These are phyloP conservation scores for Allium fistulosum DNA, from an alignment of 106 monocot species.

Conservation along the genomic window DNA sequence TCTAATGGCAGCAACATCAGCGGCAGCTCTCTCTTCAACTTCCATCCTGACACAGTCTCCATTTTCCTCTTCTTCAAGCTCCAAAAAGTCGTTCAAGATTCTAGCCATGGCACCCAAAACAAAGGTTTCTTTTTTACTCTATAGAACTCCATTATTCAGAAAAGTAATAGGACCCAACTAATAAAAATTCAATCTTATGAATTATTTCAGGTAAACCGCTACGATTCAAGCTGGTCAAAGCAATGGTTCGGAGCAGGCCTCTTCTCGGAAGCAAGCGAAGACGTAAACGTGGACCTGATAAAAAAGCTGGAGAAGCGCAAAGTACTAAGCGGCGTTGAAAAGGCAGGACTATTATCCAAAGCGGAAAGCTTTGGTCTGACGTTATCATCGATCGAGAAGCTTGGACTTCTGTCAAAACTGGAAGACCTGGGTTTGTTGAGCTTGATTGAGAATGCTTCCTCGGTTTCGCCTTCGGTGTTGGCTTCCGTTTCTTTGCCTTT, in stretches of 20 bases:
- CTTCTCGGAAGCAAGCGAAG: slow-evolving; percentile 72
- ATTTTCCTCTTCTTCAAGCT: slow-evolving; percentile 8
- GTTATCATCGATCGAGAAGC: slow-evolving; percentile 66
- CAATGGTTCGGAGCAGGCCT: slow-evolving; percentile 89
- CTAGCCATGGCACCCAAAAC: slow-evolving; percentile 75
- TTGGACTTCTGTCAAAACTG: slow-evolving; percentile 75
- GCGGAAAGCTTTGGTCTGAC: slow-evolving; percentile 74
- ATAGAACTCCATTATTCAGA: not conserved
- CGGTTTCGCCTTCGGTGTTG: slow-evolving; percentile 49
- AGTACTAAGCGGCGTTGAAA: slow-evolving; percentile 83
- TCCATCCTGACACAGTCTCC: not conserved
- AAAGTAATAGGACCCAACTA: not conserved
- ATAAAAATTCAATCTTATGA: not conserved
- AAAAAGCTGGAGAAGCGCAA: slow-evolving; percentile 80
- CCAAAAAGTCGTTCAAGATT: slow-evolving; percentile 16
- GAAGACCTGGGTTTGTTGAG: slow-evolving; percentile 81
- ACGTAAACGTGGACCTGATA: slow-evolving; percentile 61
- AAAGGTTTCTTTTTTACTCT: slow-evolving; percentile 27
- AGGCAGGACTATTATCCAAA: slow-evolving; percentile 70
- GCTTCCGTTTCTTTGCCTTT: slow-evolving; percentile 78
- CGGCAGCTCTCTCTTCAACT: slow-evolving; percentile 6
- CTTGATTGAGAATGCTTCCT: slow-evolving; percentile 45
- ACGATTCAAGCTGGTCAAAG: slow-evolving; percentile 74
- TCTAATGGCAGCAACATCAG: slow-evolving; percentile 3
- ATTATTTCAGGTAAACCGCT: slow-evolving; percentile 56